Evolutionary conservation across 1,284 basidiomycete species (phyloP).

Genomic region (Pisolithus thermaeus): DNA sequence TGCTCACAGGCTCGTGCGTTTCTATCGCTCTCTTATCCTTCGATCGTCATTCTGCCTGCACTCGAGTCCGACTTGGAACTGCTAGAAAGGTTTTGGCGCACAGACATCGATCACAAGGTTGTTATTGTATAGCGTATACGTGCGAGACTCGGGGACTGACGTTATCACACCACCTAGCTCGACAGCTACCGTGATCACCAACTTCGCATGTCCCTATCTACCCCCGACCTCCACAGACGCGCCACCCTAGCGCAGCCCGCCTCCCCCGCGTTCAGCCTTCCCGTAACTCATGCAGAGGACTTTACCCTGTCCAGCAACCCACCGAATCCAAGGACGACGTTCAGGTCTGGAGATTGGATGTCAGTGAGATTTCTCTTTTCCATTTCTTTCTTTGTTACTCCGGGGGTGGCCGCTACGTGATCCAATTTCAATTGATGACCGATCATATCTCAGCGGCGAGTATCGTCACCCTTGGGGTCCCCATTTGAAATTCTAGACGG

Average conservation of each 20-base stretch:
- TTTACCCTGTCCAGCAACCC: slow-evolving; percentile 68
- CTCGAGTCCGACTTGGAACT: slow-evolving; percentile 58
- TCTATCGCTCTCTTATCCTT: slow-evolving; percentile 42
- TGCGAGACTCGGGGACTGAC: neutral
- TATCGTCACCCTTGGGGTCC: slow-evolving; percentile 10
- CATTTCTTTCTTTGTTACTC: neutral
- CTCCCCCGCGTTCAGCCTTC: slow-evolving; percentile 1
- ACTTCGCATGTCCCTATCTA: slow-evolving; percentile 34
- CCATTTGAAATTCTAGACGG: slow-evolving; percentile 8
- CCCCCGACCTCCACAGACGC: slow-evolving; percentile 29
- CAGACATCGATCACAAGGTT: slow-evolving; percentile 37
- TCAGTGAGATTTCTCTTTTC: slow-evolving; percentile 35
- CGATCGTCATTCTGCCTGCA: slow-evolving; percentile 46
- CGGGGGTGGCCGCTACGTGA: slow-evolving; percentile 5
- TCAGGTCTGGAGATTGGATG: slow-evolving; percentile 77
- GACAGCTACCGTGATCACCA: slow-evolving; percentile 20
- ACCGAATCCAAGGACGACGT: slow-evolving; percentile 66
- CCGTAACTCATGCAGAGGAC: slow-evolving; percentile 21
- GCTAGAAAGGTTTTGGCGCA: slow-evolving; percentile 44
- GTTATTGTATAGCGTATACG: slow-evolving; percentile 10
- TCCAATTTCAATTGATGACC: slow-evolving; percentile 9
- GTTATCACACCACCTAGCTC: slow-evolving; percentile 15
- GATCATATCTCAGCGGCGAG: slow-evolving; percentile 2
- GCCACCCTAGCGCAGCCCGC: slow-evolving; percentile 7
- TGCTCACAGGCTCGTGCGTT: slow-evolving; percentile 46